Base-by-base conservation (phyloP, 345 rosid genomes). In the Hibiscus syriacus region DNA sequence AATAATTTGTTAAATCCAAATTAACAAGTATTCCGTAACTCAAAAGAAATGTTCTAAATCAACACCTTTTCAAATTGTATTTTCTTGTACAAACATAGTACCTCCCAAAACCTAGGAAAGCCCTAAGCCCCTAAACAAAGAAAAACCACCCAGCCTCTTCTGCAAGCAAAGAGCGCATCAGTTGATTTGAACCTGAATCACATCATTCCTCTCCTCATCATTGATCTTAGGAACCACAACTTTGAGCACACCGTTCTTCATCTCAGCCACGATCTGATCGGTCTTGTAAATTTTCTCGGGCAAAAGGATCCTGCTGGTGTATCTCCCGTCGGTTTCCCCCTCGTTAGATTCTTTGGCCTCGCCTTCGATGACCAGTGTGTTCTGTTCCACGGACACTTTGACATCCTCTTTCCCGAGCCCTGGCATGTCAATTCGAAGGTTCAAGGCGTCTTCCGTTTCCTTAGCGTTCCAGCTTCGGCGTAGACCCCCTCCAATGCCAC, bases 201-300 rank as follows among this genome's bases (percentile, higher is more conserved):
- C 92, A 52, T 85, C 78, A 49, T 46, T 59, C 56, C 81, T 71
- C 75, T 86, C 92, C 12, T 85, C 83, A 13, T 84, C 88, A 66
- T 88, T 84, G 23, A 84, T 80, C 87, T 90, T 92, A 0, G 98
- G 92, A 68, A 92, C 80, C n/a, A 74, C 76, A 46, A 92, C 86
- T 72, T 79, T 88, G 77, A 92, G 52, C 55, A 90, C 97, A 0
- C 97, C 98, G 29, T 92, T 83, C 82, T 85, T 92, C 97, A 92
- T 88, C 87, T 90, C 97, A 16, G 98, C 96, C 74, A 78, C 85
- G 5, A 90, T 87, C 76, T 80, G 73, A 20, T 84, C 87, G 0
- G 73, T 70, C 77, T 62, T 80, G 74, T 58, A 82, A 3, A 70
- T 19, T 36, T 83, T 78, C 19, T 69, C 73, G 0, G 85, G 80